A percentile compares a stretch with the other conserved stretches of the same genome.
Evolutionary conservation across 140 eudicot genomes (phyloP).

Genomic region (Flaveria floridana): DNA sequence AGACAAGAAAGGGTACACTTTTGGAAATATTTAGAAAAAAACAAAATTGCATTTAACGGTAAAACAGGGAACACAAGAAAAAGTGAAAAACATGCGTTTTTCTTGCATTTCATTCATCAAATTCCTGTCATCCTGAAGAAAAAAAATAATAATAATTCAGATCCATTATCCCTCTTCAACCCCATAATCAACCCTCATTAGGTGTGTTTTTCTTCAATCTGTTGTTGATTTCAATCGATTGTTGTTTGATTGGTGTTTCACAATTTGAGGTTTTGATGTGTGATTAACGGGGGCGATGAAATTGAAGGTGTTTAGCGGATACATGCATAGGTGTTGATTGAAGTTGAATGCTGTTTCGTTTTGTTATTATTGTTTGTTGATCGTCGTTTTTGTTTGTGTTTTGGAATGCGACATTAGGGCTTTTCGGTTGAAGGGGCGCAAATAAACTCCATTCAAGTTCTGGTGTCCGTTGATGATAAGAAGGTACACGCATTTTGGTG

Average conservation of each 20-base stretch:
- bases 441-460: constrained; percentile 41
- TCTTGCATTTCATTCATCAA: constrained; percentile 22
- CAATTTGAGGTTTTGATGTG: constrained; percentile 17
- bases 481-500: constrained; percentile 39
- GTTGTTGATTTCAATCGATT: constrained; percentile 18
- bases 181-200: constrained; percentile 50
- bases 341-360: constrained; percentile 14
- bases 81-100: constrained; percentile 30
- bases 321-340: constrained; percentile 25
- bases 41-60: constrained; percentile 42
- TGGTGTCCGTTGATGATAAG: constrained; percentile 52
- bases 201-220: constrained; percentile 29
- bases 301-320: not conserved
- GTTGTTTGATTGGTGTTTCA: constrained; percentile 3
- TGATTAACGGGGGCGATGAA: not conserved
- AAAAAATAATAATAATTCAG: constrained; percentile 23
- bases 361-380: not conserved
- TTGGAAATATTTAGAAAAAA: constrained; percentile 26
- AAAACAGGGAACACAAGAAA: constrained; percentile 30
- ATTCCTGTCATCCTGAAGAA: constrained; percentile 24
- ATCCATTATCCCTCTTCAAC: constrained; percentile 50
- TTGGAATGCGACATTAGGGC: constrained; percentile 39
- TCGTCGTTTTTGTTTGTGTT: constrained; percentile 15
- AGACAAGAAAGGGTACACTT: constrained; percentile 14
- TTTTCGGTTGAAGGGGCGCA: constrained; percentile 43